Percentiles rank a stretch among this genome's conserved stretches.
Evolutionary conservation across 2,329 filamentous ascomycete genomes (phyloP).

Genomic region (Fusarium staphyleae): DNA sequence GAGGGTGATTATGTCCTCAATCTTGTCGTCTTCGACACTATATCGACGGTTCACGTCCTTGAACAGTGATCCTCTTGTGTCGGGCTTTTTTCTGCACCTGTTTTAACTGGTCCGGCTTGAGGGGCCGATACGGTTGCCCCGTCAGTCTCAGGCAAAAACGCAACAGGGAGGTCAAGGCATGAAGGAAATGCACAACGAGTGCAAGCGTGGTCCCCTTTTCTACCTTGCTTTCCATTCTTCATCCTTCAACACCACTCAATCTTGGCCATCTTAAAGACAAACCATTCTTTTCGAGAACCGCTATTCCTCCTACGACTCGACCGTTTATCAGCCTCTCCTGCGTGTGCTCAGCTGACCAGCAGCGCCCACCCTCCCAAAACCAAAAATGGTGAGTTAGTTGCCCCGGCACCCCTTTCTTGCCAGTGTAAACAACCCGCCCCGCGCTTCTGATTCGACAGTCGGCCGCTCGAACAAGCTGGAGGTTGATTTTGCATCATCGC

Average conservation of each 20-base stretch:
- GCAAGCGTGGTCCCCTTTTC: conserved; percentile 34
- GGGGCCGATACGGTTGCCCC: conserved; percentile 37
- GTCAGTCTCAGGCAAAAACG: conserved; percentile 44
- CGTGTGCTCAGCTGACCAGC: conserved; percentile 26
- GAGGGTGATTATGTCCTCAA: too few species aligned
- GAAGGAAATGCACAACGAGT: conserved; percentile 36
- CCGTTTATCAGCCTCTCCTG: conserved; percentile 6
- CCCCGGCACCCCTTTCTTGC: conserved; percentile 42
- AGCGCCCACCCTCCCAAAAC: conserved; percentile 26
- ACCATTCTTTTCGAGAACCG: neutral
- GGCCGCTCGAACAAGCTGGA: conserved; percentile 26
- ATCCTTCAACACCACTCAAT: conserved; percentile 34
- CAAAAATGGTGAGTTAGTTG: conserved; percentile 50
- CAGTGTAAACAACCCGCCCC: conserved; percentile 47
- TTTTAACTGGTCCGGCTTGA: conserved; percentile 16
- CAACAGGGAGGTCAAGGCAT: conserved; percentile 37
- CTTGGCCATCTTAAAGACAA: conserved; percentile 17
- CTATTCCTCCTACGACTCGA: conserved; percentile 1
- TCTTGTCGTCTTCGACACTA: too few species aligned
- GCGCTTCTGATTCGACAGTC: conserved; percentile 47
- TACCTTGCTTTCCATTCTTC: conserved; percentile 18
- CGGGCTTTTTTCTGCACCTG: neutral
- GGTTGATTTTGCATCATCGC: conserved; percentile 38
- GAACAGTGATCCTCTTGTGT: too few species aligned
- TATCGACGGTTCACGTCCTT: too few species aligned